Evolutionary conservation across 768 basidiomycete genomes (phyloP).

Genomic region (Boletellus sp.): DNA sequence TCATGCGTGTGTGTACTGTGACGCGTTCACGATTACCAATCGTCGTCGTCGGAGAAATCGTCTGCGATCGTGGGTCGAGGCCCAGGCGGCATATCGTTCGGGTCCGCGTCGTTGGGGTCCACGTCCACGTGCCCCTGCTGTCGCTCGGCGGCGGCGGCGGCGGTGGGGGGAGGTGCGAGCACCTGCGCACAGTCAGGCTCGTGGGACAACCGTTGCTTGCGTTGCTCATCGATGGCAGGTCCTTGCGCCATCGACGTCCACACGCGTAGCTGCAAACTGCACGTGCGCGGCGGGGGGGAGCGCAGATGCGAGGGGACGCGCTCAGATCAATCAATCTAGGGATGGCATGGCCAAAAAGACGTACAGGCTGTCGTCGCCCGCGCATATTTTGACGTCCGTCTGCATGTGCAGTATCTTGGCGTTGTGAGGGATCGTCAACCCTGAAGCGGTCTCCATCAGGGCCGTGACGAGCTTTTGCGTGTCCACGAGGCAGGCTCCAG

Average conservation of each 20-base stretch:
- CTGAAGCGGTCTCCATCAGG: slow-evolving; percentile 36
- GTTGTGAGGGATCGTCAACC: slow-evolving; percentile 26
- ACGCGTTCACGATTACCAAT: slow-evolving; percentile 15
- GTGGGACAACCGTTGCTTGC: slow-evolving; percentile 14
- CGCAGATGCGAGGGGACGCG: no score
- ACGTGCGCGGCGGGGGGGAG: neutral
- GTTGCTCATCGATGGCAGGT: slow-evolving; percentile 45
- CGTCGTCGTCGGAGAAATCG: slow-evolving; percentile 29
- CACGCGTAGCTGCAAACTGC: slow-evolving; percentile 40
- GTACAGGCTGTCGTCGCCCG: slow-evolving; percentile 52
- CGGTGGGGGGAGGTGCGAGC: slow-evolving; percentile 12
- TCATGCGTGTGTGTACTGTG: no score
- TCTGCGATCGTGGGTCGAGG: slow-evolving; percentile 7
- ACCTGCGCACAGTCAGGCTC: slow-evolving; percentile 11
- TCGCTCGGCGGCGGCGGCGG: neutral
- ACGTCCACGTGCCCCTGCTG: neutral
- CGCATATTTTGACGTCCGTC: slow-evolving; percentile 39
- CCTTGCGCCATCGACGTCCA: slow-evolving; percentile 48
- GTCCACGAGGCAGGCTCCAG: slow-evolving; percentile 40
- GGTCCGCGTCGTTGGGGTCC: slow-evolving; percentile 17
- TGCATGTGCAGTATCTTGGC: slow-evolving; percentile 34
- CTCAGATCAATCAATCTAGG: neutral
- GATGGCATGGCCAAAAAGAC: slow-evolving; percentile 7
- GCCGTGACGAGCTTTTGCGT: slow-evolving; percentile 35
- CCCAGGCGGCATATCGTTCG: slow-evolving; percentile 10